These are phyloP conservation scores for Neofusicoccum sp. DNA, from an alignment of 2,329 filamentous ascomycete species.

Conservation along the genomic window DNA sequence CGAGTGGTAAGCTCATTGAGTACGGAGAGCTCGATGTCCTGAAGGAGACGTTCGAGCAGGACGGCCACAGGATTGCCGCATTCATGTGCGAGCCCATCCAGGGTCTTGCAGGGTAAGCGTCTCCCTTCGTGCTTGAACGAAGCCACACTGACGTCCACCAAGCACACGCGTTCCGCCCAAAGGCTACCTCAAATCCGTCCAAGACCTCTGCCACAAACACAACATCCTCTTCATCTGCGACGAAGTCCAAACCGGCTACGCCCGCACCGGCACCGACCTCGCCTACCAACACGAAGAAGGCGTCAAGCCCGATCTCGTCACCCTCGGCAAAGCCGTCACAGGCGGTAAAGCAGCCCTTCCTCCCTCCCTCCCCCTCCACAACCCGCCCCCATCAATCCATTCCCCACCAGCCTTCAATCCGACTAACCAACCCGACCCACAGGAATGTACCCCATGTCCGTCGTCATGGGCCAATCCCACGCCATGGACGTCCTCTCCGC, in stretches of 20 bases:
- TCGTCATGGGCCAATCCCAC: slow-evolving; percentile 13
- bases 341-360: neutral
- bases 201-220: slow-evolving; percentile 40
- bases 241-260: slow-evolving; percentile 46
- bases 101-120: slow-evolving; percentile 36
- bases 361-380: too few relatives aligned
- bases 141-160: neutral
- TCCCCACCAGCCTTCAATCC: too few relatives aligned
- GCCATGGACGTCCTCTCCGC: slow-evolving; percentile 12
- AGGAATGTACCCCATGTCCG: slow-evolving; percentile 5
- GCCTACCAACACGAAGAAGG: slow-evolving; percentile 53
- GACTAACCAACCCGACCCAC: too few relatives aligned
- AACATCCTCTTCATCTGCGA: slow-evolving; percentile 44
- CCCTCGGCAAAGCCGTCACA: slow-evolving; percentile 68
- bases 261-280: slow-evolving; percentile 38
- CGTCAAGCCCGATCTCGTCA: slow-evolving; percentile 85
- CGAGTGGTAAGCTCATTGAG: slow-evolving; percentile 83
- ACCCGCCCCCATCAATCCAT: too few relatives aligned
- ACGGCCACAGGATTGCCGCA: slow-evolving; percentile 75
- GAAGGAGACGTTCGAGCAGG: slow-evolving; percentile 78
- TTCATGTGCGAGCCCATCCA: slow-evolving; percentile 88
- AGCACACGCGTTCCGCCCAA: neutral
- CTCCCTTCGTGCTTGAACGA: neutral
- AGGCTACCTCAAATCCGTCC: neutral
- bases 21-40: slow-evolving; percentile 76